phyloP scores from a whole-genome alignment of 2,329 filamentous ascomycete genomes.

The Sclerotinia borealis region DNA sequence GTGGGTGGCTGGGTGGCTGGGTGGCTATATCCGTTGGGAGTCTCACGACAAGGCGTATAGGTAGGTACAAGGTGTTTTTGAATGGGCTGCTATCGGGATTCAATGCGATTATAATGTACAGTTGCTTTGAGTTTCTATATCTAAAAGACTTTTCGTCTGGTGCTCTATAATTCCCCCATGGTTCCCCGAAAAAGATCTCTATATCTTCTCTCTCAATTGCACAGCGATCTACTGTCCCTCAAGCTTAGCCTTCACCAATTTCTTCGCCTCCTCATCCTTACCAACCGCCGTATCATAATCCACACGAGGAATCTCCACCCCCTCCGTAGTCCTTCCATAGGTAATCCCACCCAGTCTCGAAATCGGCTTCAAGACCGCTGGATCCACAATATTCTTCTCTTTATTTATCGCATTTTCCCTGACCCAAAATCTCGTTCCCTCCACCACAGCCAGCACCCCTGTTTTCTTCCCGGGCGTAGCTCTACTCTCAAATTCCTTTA shows the following conservation, averaged over 20 bases:
- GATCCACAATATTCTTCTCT: slow-evolving; percentile 67
- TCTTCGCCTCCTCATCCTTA: slow-evolving; percentile 49
- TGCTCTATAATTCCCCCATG: background rate
- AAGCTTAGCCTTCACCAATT: slow-evolving; percentile 46
- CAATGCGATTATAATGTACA: background rate
- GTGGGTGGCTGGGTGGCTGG: too few species aligned
- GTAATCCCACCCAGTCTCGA: slow-evolving; percentile 79
- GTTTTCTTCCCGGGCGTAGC: slow-evolving; percentile 67
- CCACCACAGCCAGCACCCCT: slow-evolving; percentile 67
- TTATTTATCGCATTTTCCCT: slow-evolving; percentile 82
- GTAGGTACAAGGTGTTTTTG: background rate
- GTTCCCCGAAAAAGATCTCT: background rate
- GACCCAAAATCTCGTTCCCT: slow-evolving; percentile 84
- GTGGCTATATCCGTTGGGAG: background rate
- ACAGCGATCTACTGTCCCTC: slow-evolving; percentile 32
- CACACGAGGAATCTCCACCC: slow-evolving; percentile 63
- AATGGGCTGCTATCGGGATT: background rate
- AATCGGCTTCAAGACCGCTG: slow-evolving; percentile 67
- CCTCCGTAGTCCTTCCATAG: slow-evolving; percentile 67
- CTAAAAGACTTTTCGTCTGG: background rate
- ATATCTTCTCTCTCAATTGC: background rate
- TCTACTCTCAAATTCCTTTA: slow-evolving; percentile 70
- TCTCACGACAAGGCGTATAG: background rate
- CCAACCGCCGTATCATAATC: slow-evolving; percentile 40
- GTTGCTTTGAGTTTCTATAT: background rate